A percentile compares a stretch with the other conserved stretches of the same genome.
Evolutionary conservation across 2,329 filamentous ascomycete genomes (phyloP).

Genomic region (Tympanopsis confertula): DNA sequence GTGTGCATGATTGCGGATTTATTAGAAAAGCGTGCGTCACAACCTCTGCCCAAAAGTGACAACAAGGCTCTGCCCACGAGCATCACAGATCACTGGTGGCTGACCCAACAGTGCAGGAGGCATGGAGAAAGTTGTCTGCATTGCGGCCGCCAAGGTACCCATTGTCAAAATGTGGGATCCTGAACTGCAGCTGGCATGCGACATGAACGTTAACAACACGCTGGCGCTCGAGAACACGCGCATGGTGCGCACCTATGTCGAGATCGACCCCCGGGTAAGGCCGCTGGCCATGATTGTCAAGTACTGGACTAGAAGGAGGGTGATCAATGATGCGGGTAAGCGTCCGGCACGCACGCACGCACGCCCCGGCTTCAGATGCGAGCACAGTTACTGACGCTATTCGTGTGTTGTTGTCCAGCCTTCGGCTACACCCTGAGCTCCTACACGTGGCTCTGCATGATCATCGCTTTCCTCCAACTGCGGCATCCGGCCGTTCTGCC

Average conservation of each 20-base stretch:
- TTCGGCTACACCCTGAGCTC: conserved; percentile 91
- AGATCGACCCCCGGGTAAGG: conserved; percentile 80
- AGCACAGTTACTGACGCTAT: conserved; percentile 2
- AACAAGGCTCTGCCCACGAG: conserved; percentile 2
- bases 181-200: conserved; percentile 75
- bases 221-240: conserved; percentile 89
- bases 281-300: conserved; percentile 97
- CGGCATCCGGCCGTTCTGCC: conserved; percentile 75
- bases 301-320: conserved; percentile 85
- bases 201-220: conserved; percentile 99
- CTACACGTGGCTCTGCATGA: conserved; percentile 98
- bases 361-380: neutral
- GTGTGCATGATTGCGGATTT: conserved; percentile 85
- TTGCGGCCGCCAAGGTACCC: conserved; percentile 87
- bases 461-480: conserved; percentile 89
- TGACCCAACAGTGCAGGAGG: conserved; percentile 54
- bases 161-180: conserved; percentile 99
- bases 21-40: conserved; percentile 65
- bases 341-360: conserved; percentile 5
- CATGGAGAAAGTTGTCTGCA: conserved; percentile 92
- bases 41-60: conserved; percentile 2
- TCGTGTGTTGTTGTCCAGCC: conserved; percentile 41
- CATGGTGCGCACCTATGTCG: conserved; percentile 95
- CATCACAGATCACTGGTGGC: conserved; percentile 6
- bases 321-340: conserved; percentile 92